Percentiles rank a stretch among this genome's conserved stretches.
Evolutionary conservation across 2,329 filamentous ascomycete genomes (phyloP).

Genomic region (Penicillium oxalicum): DNA sequence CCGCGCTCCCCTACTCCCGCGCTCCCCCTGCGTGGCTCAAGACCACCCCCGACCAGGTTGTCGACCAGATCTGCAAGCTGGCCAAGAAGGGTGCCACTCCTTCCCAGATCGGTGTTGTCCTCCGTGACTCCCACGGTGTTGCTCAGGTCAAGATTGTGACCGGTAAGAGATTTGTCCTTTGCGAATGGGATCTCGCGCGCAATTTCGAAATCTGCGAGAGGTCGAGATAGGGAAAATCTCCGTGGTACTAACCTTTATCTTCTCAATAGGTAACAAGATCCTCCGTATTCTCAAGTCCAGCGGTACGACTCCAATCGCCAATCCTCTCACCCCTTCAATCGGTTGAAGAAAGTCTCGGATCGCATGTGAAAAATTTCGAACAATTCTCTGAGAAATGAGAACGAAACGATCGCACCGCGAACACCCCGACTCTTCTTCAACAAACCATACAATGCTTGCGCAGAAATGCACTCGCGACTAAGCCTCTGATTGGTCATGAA

Average conservation of each 20-base stretch:
- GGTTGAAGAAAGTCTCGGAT: slow-evolving; percentile 20
- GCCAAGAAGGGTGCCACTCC: slow-evolving; percentile 98
- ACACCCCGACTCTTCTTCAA: slow-evolving; percentile 5
- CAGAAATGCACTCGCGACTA: slow-evolving; percentile 35
- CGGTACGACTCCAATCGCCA: slow-evolving; percentile 59
- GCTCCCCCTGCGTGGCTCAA: slow-evolving; percentile 91
- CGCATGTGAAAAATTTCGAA: slow-evolving; percentile 6
- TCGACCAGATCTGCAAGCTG: slow-evolving; percentile 98
- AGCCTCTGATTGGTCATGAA: slow-evolving; percentile 80
- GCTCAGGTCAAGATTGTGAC: slow-evolving; percentile 97
- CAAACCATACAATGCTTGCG: slow-evolving; percentile 16
- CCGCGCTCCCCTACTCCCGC: slow-evolving; percentile 95
- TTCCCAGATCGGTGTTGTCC: slow-evolving; percentile 97
- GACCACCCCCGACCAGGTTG: slow-evolving; percentile 96
- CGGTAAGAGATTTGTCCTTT: slow-evolving; percentile 55
- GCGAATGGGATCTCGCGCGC: background rate
- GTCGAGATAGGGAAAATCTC: background rate
- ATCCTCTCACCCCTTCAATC: slow-evolving; percentile 16
- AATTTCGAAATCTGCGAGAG: background rate
- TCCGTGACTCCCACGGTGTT: slow-evolving; percentile 96
- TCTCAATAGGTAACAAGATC: slow-evolving; percentile 85
- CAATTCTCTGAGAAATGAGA: slow-evolving; percentile 1
- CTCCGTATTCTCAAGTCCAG: slow-evolving; percentile 96
- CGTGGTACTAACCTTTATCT: slow-evolving; percentile 36
- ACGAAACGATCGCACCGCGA: background rate